Percentiles rank a stretch among this genome's conserved stretches.
Evolutionary conservation across 2,329 filamentous ascomycete species (phyloP).

Genomic region (Myriangium duriaei): DNA sequence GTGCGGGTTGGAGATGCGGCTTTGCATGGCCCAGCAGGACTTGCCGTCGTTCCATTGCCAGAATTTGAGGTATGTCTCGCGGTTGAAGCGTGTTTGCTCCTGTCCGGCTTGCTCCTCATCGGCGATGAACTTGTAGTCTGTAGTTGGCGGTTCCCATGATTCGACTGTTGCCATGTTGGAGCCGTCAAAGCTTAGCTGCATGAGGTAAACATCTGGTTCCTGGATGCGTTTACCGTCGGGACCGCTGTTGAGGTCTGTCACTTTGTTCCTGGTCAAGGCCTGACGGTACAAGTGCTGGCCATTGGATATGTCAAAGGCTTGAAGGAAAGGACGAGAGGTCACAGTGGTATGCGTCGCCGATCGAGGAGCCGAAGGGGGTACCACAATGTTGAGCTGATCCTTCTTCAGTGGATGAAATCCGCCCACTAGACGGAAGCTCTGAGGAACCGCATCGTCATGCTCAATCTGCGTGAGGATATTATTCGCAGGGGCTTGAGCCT

Average conservation of each 20-base stretch:
- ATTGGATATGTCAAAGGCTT: slow-evolving; percentile 74
- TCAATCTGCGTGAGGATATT: slow-evolving; percentile 76
- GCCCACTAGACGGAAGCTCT: slow-evolving; percentile 11
- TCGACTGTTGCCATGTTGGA: slow-evolving; percentile 86
- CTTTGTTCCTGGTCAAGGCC: slow-evolving; percentile 76
- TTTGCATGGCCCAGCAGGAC: slow-evolving; percentile 57
- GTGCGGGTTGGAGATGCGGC: slow-evolving; percentile 76
- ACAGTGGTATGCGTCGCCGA: slow-evolving; percentile 12
- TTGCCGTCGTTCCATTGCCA: slow-evolving; percentile 56
- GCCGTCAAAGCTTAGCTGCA: slow-evolving; percentile 69
- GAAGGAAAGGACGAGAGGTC: slow-evolving; percentile 50
- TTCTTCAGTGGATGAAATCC: slow-evolving; percentile 28
- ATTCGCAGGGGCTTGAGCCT: slow-evolving; percentile 62
- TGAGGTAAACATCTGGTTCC: slow-evolving; percentile 64
- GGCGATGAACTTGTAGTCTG: slow-evolving; percentile 51
- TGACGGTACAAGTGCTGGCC: slow-evolving; percentile 73
- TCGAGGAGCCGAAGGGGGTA: slow-evolving; percentile 23
- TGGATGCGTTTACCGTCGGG: slow-evolving; percentile 58
- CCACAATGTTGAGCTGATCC: slow-evolving; percentile 34
- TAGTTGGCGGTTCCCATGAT: slow-evolving; percentile 66
- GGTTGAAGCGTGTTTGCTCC: slow-evolving; percentile 36
- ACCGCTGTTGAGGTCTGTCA: slow-evolving; percentile 66
- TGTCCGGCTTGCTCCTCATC: slow-evolving; percentile 23
- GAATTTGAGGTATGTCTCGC: slow-evolving; percentile 79
- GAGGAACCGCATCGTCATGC: slow-evolving; percentile 68